phyloP scores from a whole-genome alignment of 2,329 filamentous ascomycete species.

The Metarhizium rileyi region DNA sequence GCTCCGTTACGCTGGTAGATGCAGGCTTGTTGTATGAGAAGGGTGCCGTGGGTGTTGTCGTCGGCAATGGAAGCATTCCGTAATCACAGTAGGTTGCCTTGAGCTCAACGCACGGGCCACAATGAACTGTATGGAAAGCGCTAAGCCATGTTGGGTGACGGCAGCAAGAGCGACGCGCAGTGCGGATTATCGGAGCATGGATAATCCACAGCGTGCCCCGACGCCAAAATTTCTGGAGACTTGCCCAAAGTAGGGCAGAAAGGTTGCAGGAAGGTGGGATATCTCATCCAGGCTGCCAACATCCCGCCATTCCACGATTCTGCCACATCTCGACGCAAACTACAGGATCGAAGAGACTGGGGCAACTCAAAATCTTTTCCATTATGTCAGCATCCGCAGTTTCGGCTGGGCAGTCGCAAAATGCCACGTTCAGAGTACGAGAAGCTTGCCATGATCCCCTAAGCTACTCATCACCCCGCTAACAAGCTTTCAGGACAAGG shows the following conservation, averaged over 20 bases:
- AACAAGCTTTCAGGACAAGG: constrained; percentile 58
- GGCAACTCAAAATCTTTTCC: constrained; percentile 29
- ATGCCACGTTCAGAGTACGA: constrained; percentile 49
- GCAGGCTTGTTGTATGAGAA: background rate
- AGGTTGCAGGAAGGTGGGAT: constrained; percentile 27
- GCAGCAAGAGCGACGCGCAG: too few species aligned
- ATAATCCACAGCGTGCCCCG: constrained; percentile 30
- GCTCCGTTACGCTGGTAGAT: background rate
- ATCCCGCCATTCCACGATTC: constrained; percentile 11
- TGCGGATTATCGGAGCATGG: constrained; percentile 24
- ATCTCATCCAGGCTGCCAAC: constrained; percentile 22
- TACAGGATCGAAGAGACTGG: constrained; percentile 16
- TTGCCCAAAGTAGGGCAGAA: constrained; percentile 25
- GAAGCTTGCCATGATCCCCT: constrained; percentile 15
- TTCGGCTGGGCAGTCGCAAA: constrained; percentile 30
- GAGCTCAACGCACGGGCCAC: constrained; percentile 25
- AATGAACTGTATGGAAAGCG: constrained; percentile 11
- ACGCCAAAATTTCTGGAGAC: constrained; percentile 30
- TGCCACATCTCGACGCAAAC: constrained; percentile 23
- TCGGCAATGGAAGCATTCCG: constrained; percentile 24
- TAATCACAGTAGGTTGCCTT: constrained; percentile 29
- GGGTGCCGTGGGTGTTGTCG: background rate
- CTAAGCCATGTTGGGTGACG: constrained; percentile 15
- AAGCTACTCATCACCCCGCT: constrained; percentile 24
- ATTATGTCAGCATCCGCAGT: constrained; percentile 33